Conservation (phyloP, 352 stramenopile genomes). For the Phytophthora multivora region DNA sequence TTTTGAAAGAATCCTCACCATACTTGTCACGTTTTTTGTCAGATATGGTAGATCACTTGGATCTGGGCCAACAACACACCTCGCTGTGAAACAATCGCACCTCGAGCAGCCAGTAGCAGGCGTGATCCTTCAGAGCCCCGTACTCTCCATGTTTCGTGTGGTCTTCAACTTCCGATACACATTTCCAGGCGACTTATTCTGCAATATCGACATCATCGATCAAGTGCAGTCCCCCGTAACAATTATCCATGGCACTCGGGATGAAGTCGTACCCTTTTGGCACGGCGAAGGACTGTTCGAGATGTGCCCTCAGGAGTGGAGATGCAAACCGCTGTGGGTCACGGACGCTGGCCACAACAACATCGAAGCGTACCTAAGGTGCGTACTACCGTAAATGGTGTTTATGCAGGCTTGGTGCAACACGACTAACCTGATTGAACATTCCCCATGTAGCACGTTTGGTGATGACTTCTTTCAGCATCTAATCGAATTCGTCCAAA, state of each 20-base stretch:
- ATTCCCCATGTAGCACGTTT: slow-evolving; percentile 38
- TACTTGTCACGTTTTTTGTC: neutral
- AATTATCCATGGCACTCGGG: slow-evolving; percentile 98
- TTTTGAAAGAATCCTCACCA: neutral
- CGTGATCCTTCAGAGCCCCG: slow-evolving; percentile 96
- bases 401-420: neutral
- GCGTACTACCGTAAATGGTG: slow-evolving; percentile 1
- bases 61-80: slow-evolving; percentile 95
- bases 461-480: slow-evolving; percentile 86
- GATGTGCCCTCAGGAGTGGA: slow-evolving; percentile 90
- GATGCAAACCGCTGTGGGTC: slow-evolving; percentile 98
- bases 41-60: slow-evolving; percentile 92
- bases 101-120: slow-evolving; percentile 92
- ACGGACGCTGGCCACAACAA: slow-evolving; percentile 98
- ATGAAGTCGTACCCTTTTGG: slow-evolving; percentile 99
- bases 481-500: slow-evolving; percentile 73
- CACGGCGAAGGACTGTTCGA: slow-evolving; percentile 96
- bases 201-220: slow-evolving; percentile 95
- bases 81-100: slow-evolving; percentile 93
- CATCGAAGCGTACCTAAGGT: slow-evolving; percentile 96
- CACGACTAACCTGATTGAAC: slow-evolving; percentile 14
- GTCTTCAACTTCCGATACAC: slow-evolving; percentile 99
- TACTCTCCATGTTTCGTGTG: slow-evolving; percentile 97
- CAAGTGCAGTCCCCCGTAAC: slow-evolving; percentile 94
- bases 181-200: slow-evolving; percentile 96